A percentile compares a stretch with the other conserved stretches of the same genome.
Evolutionary conservation across 768 basidiomycete genomes (phyloP).

Genomic region (Kondoa subrosea): DNA sequence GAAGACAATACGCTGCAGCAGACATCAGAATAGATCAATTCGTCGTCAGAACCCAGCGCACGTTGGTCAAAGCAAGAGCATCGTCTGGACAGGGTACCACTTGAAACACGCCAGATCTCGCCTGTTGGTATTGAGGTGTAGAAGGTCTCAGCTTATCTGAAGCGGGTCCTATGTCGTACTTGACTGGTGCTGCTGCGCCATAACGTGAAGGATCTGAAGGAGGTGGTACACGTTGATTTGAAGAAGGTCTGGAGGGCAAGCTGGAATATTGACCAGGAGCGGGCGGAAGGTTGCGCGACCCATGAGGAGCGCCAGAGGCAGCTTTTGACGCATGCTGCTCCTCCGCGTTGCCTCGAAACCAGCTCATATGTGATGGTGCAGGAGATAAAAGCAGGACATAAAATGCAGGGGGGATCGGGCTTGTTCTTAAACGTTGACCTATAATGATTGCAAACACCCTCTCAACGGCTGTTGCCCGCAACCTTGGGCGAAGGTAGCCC

Average conservation of each 20-base stretch:
- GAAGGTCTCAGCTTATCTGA: background rate
- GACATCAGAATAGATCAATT: background rate
- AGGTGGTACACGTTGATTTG: background rate
- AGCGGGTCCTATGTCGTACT: background rate
- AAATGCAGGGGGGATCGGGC: too few relatives aligned
- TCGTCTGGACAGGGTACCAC: background rate
- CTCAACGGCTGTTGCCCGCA: too few relatives aligned
- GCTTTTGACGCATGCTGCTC: slow-evolving; percentile 7
- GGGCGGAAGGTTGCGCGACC: background rate
- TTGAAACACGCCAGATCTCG: background rate
- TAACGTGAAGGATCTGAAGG: background rate
- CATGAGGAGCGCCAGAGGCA: background rate
- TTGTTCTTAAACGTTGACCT: too few relatives aligned
- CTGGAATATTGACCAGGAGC: background rate
- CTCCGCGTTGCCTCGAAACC: slow-evolving; percentile 17
- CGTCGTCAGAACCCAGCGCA: background rate
- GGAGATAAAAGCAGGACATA: too few relatives aligned
- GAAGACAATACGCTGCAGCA: slow-evolving; percentile 12
- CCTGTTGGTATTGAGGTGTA: background rate
- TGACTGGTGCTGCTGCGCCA: background rate
- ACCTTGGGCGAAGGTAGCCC: too few relatives aligned
- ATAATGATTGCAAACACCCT: too few relatives aligned
- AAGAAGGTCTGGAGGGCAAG: background rate
- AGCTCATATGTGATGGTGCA: too few relatives aligned
- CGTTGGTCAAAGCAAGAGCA: slow-evolving; percentile 8